These are phyloP conservation scores for Gynandropsis gynandra DNA, from an alignment of 345 rosid genomes.

Conservation along the genomic window DNA sequence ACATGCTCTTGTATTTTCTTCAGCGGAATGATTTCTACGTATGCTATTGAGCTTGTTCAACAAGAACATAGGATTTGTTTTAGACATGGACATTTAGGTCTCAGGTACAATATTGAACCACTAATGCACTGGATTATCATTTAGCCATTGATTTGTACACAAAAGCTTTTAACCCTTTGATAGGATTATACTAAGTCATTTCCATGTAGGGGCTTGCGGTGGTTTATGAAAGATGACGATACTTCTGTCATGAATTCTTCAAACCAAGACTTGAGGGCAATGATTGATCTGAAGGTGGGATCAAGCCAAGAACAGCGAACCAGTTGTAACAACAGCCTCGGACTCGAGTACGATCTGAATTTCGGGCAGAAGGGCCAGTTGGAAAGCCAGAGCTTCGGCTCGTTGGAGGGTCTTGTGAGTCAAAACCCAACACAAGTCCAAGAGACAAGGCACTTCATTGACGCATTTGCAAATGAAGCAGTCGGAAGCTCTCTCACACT, in stretches of 20 bases:
- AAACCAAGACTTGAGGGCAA: constrained; percentile 35
- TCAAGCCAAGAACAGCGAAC: constrained; percentile 21
- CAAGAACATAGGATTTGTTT: too few species aligned
- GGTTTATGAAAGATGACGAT: constrained; percentile 62
- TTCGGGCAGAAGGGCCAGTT: constrained; percentile 28
- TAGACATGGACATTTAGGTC: too few species aligned
- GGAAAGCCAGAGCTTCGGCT: constrained; percentile 30
- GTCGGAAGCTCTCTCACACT: constrained; percentile 43
- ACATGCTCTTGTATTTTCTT: not conserved
- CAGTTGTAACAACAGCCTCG: constrained; percentile 12
- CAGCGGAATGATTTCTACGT: not conserved
- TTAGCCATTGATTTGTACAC: constrained; percentile 1
- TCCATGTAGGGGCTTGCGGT: constrained; percentile 62
- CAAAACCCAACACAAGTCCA: constrained; percentile 31
- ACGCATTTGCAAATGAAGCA: constrained; percentile 42
- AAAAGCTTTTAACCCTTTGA: not conserved
- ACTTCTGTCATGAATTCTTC: constrained; percentile 29
- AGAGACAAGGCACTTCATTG: constrained; percentile 59
- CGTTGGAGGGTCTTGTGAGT: constrained; percentile 27
- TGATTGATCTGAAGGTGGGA: constrained; percentile 26
- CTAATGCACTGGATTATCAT: not conserved
- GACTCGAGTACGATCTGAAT: constrained; percentile 18
- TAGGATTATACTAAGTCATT: constrained; percentile 13
- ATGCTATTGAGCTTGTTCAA: too few species aligned
- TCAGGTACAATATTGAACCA: too few species aligned